These are phyloP conservation scores for Ganoderma multipileum DNA, from an alignment of 1,284 basidiomycete species.

Conservation along the genomic window DNA sequence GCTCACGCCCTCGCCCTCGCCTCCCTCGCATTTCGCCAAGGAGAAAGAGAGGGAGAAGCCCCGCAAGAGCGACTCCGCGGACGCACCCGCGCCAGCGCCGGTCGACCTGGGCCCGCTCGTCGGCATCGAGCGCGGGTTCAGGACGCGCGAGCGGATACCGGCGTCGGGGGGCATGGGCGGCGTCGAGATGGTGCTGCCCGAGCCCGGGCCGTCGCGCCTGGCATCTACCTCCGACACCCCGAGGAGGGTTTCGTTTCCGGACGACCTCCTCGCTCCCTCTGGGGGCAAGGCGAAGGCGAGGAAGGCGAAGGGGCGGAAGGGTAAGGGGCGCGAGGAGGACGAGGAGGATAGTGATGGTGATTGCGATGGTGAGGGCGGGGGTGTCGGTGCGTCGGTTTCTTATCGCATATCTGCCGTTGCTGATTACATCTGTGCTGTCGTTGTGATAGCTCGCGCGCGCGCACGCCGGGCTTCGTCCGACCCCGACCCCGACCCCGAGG, in stretches of 20 bases:
- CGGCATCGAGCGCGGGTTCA: slow-evolving; percentile 72
- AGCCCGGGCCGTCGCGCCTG: slow-evolving; percentile 32
- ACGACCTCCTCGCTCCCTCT: slow-evolving; percentile 19
- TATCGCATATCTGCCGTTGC: neutral
- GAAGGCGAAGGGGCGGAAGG: slow-evolving; percentile 34
- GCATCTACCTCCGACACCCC: neutral
- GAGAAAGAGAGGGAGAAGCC: slow-evolving; percentile 19
- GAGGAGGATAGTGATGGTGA: slow-evolving; percentile 18
- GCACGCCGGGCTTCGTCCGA: slow-evolving; percentile 6
- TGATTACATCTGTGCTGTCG: neutral
- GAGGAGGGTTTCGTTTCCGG: slow-evolving; percentile 29
- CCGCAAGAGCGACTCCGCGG: slow-evolving; percentile 7
- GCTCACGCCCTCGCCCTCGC: slow-evolving; percentile 38
- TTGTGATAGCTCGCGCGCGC: slow-evolving; percentile 7
- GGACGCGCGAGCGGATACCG: slow-evolving; percentile 58
- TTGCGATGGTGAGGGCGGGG: neutral
- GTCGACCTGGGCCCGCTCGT: slow-evolving; percentile 75
- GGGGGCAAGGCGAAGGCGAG: slow-evolving; percentile 22
- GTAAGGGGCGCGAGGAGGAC: slow-evolving; percentile 40
- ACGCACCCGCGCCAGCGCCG: slow-evolving; percentile 7
- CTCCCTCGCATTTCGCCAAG: slow-evolving; percentile 29
- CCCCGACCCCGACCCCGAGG: no score
- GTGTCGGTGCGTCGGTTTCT: neutral
- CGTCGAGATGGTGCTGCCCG: slow-evolving; percentile 56
- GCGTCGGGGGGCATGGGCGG: slow-evolving; percentile 66